Evolutionary conservation across 2,329 filamentous ascomycete species (phyloP), one percentile per base, ranked within the genome.

Genomic region (Fusarium sp.): DNA sequence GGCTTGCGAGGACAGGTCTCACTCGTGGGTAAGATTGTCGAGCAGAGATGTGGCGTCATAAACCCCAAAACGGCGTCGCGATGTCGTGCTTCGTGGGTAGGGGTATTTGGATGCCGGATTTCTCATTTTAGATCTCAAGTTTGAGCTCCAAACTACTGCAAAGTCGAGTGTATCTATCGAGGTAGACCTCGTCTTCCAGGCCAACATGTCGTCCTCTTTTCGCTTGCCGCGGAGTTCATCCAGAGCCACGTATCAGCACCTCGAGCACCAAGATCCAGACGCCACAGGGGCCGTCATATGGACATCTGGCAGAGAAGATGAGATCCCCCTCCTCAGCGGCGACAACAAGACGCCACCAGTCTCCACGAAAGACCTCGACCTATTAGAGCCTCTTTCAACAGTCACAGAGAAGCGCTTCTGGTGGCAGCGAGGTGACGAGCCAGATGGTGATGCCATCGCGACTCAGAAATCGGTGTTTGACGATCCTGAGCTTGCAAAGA

Each of bases 391-490:
- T 6, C n/a, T 45, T 13, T 36, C 56, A 22, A 31, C 35, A 18
- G 35, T 27, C 22, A 57, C 36, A 3, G 45, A 66, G n/a, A 52
- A 40, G 16, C 36, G 59, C 18, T 64, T 22, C 50, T 63, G 50
- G 60, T 64, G 60, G 50, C 60, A 64, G 4, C 22, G 36, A 14
- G 50, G 22, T 16, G 50, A 67, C 13, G 65, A 6, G 9, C 36
- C 52, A 25, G 60, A 57, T 64, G 47, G 60, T 13, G 54, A 70
- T 18, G 50, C 70, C 10, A 78, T 81, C 36, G 83, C 84, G n/a
- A 83, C 80, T 0, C 78, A 86, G 70, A 84, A 82, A 6, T 87
- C 85, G 3, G 85, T 87, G 8, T 87, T 81, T 61, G 85, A 87
- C 42, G 82, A 86, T 56, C 82, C 83, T 0, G 81, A 84, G 7